These are phyloP conservation scores for Dryas drummondii DNA, from an alignment of 306 rosid genomes.

Conservation along the genomic window DNA sequence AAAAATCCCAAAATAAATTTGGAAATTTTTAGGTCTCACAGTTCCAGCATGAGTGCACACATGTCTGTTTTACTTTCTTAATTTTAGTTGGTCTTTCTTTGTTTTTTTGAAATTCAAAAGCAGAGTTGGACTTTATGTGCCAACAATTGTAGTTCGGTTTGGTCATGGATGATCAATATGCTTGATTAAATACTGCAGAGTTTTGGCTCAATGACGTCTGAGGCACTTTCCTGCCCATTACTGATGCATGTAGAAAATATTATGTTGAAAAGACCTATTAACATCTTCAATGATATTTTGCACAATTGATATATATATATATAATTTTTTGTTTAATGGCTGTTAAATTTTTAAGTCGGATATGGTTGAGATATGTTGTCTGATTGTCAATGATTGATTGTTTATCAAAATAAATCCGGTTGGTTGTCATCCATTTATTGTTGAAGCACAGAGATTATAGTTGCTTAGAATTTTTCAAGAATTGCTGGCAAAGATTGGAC, in stretches of 20 bases:
- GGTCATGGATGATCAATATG: no score
- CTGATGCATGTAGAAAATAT: background rate
- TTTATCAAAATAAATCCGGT: background rate
- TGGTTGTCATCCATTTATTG: conserved; percentile 15
- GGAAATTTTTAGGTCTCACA: no score
- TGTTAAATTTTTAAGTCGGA: background rate
- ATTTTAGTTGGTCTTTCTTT: no score
- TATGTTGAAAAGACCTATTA: background rate
- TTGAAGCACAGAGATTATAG: conserved; percentile 8
- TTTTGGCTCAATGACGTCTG: background rate
- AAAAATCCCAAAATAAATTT: no score
- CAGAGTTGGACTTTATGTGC: no score
- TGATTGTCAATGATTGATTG: background rate
- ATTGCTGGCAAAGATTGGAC: conserved; percentile 55
- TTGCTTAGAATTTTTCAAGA: conserved; percentile 56
- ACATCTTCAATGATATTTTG: no score
- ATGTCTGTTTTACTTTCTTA: no score
- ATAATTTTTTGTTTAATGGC: no score
- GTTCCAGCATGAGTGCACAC: no score
- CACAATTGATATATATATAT: background rate
- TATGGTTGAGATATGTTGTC: background rate
- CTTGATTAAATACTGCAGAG: background rate
- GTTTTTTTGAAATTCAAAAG: no score
- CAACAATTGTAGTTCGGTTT: no score
- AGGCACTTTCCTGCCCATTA: background rate